A percentile compares a stretch with the other conserved stretches of the same genome.
These are phyloP conservation scores for Arthroderma sp. DNA, from an alignment of 2,329 filamentous ascomycete species.

Conservation along the genomic window DNA sequence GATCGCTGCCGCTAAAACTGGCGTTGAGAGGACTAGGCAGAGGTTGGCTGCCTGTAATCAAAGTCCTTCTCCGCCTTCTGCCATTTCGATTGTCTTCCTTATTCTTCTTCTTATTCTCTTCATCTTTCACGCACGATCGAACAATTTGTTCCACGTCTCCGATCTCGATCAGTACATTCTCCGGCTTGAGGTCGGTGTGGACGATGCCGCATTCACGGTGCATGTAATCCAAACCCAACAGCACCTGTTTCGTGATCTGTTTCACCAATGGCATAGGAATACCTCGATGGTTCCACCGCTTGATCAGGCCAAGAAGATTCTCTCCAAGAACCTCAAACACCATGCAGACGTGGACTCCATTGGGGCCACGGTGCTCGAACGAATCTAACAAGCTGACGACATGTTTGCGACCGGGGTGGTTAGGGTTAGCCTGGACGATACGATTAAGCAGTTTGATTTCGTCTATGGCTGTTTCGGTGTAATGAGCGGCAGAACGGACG, in stretches of 20 bases:
- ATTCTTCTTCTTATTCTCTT: conserved; percentile 49
- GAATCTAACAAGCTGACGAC: conserved; percentile 93
- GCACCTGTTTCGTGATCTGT: conserved; percentile 96
- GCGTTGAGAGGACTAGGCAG: conserved; percentile 89
- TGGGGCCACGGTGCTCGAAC: conserved; percentile 94
- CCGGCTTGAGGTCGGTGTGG: conserved; percentile 92
- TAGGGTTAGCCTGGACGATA: conserved; percentile 87
- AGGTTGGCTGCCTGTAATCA: conserved; percentile 95
- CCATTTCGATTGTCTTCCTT: conserved; percentile 91
- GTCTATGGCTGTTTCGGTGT: conserved; percentile 96
- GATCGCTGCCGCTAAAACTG: conserved; percentile 68
- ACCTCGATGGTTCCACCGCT: conserved; percentile 94
- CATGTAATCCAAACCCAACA: conserved; percentile 88
- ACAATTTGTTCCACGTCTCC: conserved; percentile 98
- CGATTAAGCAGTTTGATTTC: conserved; percentile 97
- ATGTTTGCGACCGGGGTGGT: conserved; percentile 86
- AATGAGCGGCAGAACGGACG: conserved; percentile 92
- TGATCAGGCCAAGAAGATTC: conserved; percentile 88
- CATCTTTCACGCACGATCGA: conserved; percentile 83
- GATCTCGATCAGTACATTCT: conserved; percentile 97
- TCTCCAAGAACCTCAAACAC: conserved; percentile 96
- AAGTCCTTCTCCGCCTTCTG: conserved; percentile 71
- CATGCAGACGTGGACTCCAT: conserved; percentile 97
- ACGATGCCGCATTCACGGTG: conserved; percentile 98
- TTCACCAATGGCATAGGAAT: conserved; percentile 95